Percentiles rank a stretch among this genome's conserved stretches.
phyloP scores from a whole-genome alignment of 2,329 filamentous ascomycete species.

The Botrytis hyacinthi region DNA sequence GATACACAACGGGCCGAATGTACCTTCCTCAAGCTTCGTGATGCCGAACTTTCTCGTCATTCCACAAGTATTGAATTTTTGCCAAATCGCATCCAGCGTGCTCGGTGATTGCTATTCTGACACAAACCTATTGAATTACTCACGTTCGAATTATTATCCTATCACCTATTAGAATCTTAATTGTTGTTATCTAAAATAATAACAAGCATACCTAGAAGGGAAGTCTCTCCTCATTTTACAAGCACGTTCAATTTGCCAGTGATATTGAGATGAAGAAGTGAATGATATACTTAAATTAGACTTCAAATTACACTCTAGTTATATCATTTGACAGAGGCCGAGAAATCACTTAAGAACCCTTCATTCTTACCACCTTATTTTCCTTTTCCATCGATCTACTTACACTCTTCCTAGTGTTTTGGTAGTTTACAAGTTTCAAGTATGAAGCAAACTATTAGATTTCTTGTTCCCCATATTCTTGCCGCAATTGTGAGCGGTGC shows the following conservation, averaged over 20 bases:
- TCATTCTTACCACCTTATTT: neutral
- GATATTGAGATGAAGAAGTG: neutral
- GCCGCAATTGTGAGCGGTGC: conserved; percentile 7
- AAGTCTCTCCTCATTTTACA: neutral
- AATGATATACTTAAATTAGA: neutral
- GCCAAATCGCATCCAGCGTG: neutral
- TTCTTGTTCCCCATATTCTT: conserved; percentile 5
- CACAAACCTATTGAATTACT: conserved; percentile 9
- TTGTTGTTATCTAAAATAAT: conserved; percentile 1
- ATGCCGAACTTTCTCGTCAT: conserved; percentile 4
- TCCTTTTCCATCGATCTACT: neutral
- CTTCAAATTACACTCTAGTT: neutral
- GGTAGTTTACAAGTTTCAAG: conserved; percentile 1
- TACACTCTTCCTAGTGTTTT: neutral
- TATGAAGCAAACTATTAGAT: conserved; percentile 1
- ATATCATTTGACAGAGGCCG: neutral
- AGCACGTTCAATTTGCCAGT: neutral
- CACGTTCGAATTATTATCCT: conserved; percentile 10
- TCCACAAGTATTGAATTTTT: conserved; percentile 4
- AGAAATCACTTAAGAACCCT: neutral
- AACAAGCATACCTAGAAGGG: conserved; percentile 1
- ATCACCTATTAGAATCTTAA: conserved; percentile 1
- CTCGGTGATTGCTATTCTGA: neutral
- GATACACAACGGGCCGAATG: conserved; percentile 12
- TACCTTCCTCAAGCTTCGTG: conserved; percentile 7